A percentile compares a stretch with the other conserved stretches of the same genome.
phyloP scores from a whole-genome alignment of 768 basidiomycete genomes.

The Hydnomerulius pinastri region DNA sequence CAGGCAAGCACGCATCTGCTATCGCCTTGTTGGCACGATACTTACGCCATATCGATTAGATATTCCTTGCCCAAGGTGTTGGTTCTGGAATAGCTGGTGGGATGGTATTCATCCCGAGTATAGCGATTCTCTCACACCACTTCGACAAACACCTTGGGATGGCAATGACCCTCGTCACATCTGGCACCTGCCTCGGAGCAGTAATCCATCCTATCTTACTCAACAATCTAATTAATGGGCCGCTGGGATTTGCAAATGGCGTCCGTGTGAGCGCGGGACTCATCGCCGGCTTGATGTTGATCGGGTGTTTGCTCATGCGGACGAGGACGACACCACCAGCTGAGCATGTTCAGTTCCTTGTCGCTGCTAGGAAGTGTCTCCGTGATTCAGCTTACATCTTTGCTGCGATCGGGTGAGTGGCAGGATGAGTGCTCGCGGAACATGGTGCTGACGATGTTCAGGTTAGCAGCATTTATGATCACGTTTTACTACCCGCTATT shows the following conservation, averaged over 20 bases:
- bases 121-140: constrained; percentile 47
- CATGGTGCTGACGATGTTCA: too few relatives aligned
- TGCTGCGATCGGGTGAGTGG: constrained; percentile 22
- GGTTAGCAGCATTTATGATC: constrained; percentile 28
- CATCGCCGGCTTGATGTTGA: constrained; percentile 37
- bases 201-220: constrained; percentile 32
- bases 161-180: constrained; percentile 44
- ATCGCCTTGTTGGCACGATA: not conserved
- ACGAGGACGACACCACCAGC: constrained; percentile 41
- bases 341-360: constrained; percentile 12
- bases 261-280: constrained; percentile 50
- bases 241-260: constrained; percentile 43
- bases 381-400: constrained; percentile 19
- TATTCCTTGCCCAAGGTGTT: constrained; percentile 53
- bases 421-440: too few relatives aligned
- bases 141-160: constrained; percentile 42
- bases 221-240: constrained; percentile 24
- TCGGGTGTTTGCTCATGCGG: constrained; percentile 33
- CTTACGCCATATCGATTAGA: constrained; percentile 24
- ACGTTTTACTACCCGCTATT: constrained; percentile 55
- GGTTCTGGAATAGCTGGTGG: constrained; percentile 48
- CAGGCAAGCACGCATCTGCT: constrained; percentile 41
- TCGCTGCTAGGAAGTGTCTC: constrained; percentile 13
- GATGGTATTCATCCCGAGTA: constrained; percentile 44
- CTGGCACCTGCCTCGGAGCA: constrained; percentile 38